phyloP scores from a whole-genome alignment of 345 rosid genomes.

The Brassica carinata region DNA sequence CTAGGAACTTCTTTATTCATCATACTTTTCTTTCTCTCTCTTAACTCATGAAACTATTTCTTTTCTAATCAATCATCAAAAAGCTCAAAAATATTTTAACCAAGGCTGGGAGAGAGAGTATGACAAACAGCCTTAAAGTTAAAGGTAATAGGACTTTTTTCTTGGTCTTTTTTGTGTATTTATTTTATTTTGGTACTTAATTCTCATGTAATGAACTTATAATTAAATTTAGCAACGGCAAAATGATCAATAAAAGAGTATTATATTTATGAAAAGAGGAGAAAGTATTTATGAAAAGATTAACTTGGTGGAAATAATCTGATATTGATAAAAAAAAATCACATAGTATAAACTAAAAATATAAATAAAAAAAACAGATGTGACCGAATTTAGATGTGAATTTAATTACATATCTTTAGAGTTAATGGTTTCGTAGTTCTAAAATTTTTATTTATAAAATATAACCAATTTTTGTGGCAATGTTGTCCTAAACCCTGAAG shows the following conservation, averaged over 20 bases:
- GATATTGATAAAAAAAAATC: background rate
- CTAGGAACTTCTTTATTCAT: background rate
- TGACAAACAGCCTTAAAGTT: slow-evolving; percentile 24
- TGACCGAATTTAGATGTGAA: slow-evolving; percentile 19
- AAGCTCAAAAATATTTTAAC: slow-evolving; percentile 25
- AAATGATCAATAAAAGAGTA: background rate
- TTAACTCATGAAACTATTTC: slow-evolving; percentile 1
- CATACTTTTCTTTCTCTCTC: background rate
- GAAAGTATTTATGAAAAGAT: background rate
- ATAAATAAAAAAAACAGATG: slow-evolving; percentile 1
- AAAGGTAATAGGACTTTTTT: slow-evolving; percentile 33
- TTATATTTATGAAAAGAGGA: background rate
- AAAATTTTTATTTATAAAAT: background rate
- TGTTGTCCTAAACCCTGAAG: slow-evolving; percentile 29
- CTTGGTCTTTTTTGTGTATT: background rate
- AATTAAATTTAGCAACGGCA: background rate
- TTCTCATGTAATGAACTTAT: slow-evolving; percentile 3
- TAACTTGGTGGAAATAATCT: background rate
- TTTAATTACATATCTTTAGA: slow-evolving; percentile 11
- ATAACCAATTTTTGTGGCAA: background rate
- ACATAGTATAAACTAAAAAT: background rate
- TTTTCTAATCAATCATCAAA: slow-evolving; percentile 22
- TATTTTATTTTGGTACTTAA: background rate
- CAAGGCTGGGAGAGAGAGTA: background rate
- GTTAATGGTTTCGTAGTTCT: background rate